Evolutionary conservation across 2,329 filamentous ascomycete species (phyloP).

Genomic region (Ophiostoma populinum): DNA sequence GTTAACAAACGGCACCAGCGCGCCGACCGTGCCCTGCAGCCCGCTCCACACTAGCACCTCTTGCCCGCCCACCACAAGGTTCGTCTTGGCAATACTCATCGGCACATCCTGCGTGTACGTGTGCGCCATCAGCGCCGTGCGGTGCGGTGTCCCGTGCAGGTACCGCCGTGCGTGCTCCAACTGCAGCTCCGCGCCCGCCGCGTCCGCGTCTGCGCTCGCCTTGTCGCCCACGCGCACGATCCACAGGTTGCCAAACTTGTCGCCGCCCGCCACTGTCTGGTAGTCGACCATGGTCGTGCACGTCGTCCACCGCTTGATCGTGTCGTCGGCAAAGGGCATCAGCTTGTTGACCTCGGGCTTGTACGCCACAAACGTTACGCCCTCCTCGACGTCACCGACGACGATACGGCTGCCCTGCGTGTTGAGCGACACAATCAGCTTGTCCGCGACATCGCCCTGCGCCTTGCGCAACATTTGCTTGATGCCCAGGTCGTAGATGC

Average conservation of each 20-base stretch:
- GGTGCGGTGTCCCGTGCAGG: slow-evolving; percentile 73
- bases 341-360: slow-evolving; percentile 82
- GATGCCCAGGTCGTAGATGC: slow-evolving; percentile 86
- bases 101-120: slow-evolving; percentile 87
- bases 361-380: slow-evolving; percentile 82
- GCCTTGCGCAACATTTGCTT: slow-evolving; percentile 84
- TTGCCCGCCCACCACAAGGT: slow-evolving; percentile 76
- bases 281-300: slow-evolving; percentile 92
- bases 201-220: slow-evolving; percentile 76
- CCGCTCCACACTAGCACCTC: slow-evolving; percentile 89
- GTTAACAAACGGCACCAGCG: slow-evolving; percentile 78
- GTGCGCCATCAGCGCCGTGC: slow-evolving; percentile 71
- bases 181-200: slow-evolving; percentile 78
- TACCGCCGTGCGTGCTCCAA: slow-evolving; percentile 83
- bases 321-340: slow-evolving; percentile 87
- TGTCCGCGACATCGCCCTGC: slow-evolving; percentile 60
- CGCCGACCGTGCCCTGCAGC: slow-evolving; percentile 83
- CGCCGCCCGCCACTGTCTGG: slow-evolving; percentile 82
- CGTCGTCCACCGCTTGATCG: slow-evolving; percentile 76
- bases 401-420: slow-evolving; percentile 84
- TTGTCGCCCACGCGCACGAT: slow-evolving; percentile 76
- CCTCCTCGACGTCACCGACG: slow-evolving; percentile 84
- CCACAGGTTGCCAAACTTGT: slow-evolving; percentile 97
- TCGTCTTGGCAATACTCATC: slow-evolving; percentile 75
- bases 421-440: slow-evolving; percentile 74